Evolutionary conservation across 2,329 filamentous ascomycete genomes (phyloP), one percentile per base, ranked within the genome.

Genomic region (Fusarium siculi): DNA sequence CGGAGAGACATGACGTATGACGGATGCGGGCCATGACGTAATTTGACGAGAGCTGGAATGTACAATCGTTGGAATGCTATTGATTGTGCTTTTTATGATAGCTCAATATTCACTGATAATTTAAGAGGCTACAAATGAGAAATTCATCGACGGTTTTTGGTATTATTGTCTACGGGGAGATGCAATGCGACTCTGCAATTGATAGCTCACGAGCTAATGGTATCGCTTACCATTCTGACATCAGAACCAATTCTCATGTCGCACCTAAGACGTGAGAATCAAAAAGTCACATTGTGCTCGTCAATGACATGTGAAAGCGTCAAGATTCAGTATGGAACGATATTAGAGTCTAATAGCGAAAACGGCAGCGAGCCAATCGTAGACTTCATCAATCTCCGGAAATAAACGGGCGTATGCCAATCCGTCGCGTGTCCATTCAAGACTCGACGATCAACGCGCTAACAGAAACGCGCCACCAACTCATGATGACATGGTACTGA

Each of bases 1-100:
- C 40, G 9, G 46, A 4, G 9, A 37, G 28, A 28, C 44, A 69
- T 69, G 66, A 69, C 66, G 66, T 69, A 62, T 37, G 64, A 44
- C 23, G 28, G 14, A 46, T 44, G 65, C 64, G 65, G 57, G 44
- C 34, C 16, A 69, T 69, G 66, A 69, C 66, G 66, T 69, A 69
- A 53, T 40, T 65, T 9, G 0, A 1, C 8, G 9, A 15, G 0
- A 8, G 11, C 9, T 58, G 66, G 66, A 69, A 69, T 69, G 58
- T 44, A 21, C 9, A 58, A 16, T 32, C 21, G 21, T 42, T 5
- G 25, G 28, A 39, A 47, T 49, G n/a, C 36, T 16, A 49, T 25
- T 3, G 15, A 34, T 42, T 39, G 4, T n/a, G 3, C 14, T 5
- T 7, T 6, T 30, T n/a, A 4, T 21, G 28, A 25, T 3, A 34